Evolutionary conservation across 1,284 basidiomycete species (phyloP), one percentile per base, ranked within the genome.

Genomic region (Anthracocystis panici-leucophaei): DNA sequence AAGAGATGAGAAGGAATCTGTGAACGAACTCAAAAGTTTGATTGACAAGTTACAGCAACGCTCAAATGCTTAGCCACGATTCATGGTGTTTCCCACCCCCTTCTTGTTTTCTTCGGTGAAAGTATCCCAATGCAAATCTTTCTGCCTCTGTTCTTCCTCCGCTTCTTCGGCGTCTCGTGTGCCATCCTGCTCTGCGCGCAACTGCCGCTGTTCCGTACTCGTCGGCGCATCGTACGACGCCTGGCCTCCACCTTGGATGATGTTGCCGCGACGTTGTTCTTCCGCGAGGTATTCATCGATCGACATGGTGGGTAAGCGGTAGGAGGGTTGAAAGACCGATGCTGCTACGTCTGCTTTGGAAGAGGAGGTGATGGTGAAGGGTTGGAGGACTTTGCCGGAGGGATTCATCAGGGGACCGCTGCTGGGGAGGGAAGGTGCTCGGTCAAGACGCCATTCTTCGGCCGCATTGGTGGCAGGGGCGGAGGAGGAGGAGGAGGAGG

Each of bases 71-170:
- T 62, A 83, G 20, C 95, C 95, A 61, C 93, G 89, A 85, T 97
- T 97, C 93, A 96, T 95, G 2, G 92, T 95, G 84, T 97, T 97
- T 4, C 95, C 95, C 18, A 91, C 91, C 0, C 95, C 95, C 78
- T 88, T 90, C 25, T 48, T 65, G 60, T 82, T 78, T 12, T 52
- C 20, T 42, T 84, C 82, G 1, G 55, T 65, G 40, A 79, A 84
- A 1, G 6, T 35, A 41, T 84, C 82, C 80, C 82, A 84, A 23
- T 75, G 23, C 14, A 83, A 57, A 42, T 78, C 75, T 51, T 82
- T 77, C 29, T 57, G 57, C 14, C 83, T 60, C 46, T 77, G 77
- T 44, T 79, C 78, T 38, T 97, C 95, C 16, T 86, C 88, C 68
- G 91, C 93, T 74, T 90, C 87, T 58, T 91, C 90, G 0, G 90